Evolutionary conservation across 345 rosid genomes (phyloP), one percentile per base, ranked within the genome.

Genomic region (Anacardium occidentale): DNA sequence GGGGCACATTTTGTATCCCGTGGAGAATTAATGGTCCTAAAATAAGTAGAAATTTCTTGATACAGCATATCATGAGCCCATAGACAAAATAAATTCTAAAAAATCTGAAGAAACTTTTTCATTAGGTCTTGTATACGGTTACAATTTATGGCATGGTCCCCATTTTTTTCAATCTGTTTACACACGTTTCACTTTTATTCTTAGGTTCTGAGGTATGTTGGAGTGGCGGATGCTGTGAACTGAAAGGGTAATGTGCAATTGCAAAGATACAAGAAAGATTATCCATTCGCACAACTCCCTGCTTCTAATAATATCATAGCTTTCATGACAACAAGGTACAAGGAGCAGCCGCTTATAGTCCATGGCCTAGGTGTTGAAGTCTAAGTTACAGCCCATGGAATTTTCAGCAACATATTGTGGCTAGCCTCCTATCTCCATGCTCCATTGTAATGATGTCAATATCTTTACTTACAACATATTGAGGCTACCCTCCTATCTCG

Each of bases 341-440:
- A 83, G 80, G 88, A 87, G 18, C 99, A 93, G 72, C 98, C 99
- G 7, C 81, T 96, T 44, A 96, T 96, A 26, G 93, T 93, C 51
- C 92, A 97, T 7, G 99, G 99, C 4, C 99, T 97, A 3, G 98
- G 99, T 25, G 98, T 98, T 8, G 97, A 98, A 47, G 99, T 97
- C 25, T 89, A 96, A 82, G 99, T 93, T 69, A 96, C 99, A 0
- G 99, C 98, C 1, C 97, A 97, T 50, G 99, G 99, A 59, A 83
- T 96, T 70, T 96, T 96, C 89, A 87, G 93, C 32, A 97, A 93
- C 78, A 84, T 96, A 21, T 62, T 93, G 74, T 89, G 90, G 55
- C 91, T 96, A 0, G 98, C 99, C 55, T 93, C 93, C 0, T 93
- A 96, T 73, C 96, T 96, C 0, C 97, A 97, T 9, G 98, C 99